Evolutionary conservation across 1,139 yeast genomes (phyloP), one percentile per base, ranked within the genome.

Genomic region (Yamadazyma dendronema): DNA sequence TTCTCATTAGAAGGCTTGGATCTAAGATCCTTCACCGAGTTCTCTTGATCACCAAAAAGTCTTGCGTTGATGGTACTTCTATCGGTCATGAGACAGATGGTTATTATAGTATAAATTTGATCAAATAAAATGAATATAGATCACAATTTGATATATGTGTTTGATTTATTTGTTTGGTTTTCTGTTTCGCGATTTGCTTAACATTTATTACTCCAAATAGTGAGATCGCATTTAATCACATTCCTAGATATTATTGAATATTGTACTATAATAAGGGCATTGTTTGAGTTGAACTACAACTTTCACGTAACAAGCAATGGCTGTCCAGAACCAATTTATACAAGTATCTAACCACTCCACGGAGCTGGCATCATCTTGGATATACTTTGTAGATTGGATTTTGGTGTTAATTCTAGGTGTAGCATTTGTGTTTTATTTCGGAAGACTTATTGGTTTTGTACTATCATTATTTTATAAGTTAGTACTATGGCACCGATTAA

Each of bases 361-460:
- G 21, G 48, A 44, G 25, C 49, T 41, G 42, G 52, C 50, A 13
- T 47, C 51, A 3, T 40, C 42, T 9, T 86, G 95, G 95, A 85
- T 86, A 21, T 90, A 89, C 57, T 65, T 89, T 42, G 82, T 79
- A 24, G 89, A 87, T 56, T 88, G 96, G 95, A 63, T 84, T 31
- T 64, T 89, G 43, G 73, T 84, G 2, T 69, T 85, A 30, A 62
- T 84, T 16, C 66, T 86, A 14, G 69, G 82, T 0, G 56, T 86
- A 3, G 77, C 84, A 27, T 73, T 84, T 43, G 64, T 88, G 30
- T 89, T 89, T 62, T 85, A 82, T 61, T 77, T 88, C 62, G 83
- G 85, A 50, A 72, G 97, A 42, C 61, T 82, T 12, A 58, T 84
- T 13, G 97, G 94, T n/a, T 68, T 73, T 39, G 17, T 76, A 0